phyloP scores from a whole-genome alignment of 345 rosid genomes.

The Hypericum androsaemum region DNA sequence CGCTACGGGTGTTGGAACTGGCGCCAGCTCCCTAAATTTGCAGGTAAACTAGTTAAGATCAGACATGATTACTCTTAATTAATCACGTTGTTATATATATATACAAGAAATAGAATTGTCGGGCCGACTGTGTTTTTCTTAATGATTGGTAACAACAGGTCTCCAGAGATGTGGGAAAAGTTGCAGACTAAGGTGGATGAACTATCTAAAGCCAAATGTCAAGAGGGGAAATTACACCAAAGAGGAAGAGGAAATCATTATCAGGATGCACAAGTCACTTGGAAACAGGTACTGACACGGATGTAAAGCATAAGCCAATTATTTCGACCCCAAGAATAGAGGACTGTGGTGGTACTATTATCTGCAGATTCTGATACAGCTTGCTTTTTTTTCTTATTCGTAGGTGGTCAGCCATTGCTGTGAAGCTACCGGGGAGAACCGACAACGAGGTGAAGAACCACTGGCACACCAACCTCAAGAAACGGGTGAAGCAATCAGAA shows the following conservation, averaged over 20 bases:
- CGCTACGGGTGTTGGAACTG: conserved; percentile 13
- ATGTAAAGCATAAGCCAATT: background rate
- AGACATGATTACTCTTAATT: background rate
- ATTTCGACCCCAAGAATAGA: no score
- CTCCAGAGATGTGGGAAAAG: conserved; percentile 13
- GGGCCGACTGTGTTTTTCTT: no score
- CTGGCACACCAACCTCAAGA: conserved; percentile 3
- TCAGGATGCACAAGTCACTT: background rate
- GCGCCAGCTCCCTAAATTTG: conserved; percentile 11
- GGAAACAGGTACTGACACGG: conserved; percentile 6
- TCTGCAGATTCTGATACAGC: no score
- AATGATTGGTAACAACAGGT: background rate
- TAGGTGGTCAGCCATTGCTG: conserved; percentile 1
- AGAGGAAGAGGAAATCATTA: conserved; percentile 11
- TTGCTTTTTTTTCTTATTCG: no score
- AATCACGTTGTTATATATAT: background rate
- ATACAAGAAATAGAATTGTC: no score
- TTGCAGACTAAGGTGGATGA: conserved; percentile 11
- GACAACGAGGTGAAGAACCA: conserved; percentile 2
- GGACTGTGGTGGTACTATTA: no score
- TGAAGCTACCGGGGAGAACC: background rate
- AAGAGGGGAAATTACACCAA: conserved; percentile 9
- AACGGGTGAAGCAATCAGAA: background rate
- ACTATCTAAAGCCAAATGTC: conserved; percentile 1
- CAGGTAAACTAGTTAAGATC: conserved; percentile 1